Evolutionary conservation across 176 grass and related monocot species (phyloP).

Genomic region (Oryza meyeriana): DNA sequence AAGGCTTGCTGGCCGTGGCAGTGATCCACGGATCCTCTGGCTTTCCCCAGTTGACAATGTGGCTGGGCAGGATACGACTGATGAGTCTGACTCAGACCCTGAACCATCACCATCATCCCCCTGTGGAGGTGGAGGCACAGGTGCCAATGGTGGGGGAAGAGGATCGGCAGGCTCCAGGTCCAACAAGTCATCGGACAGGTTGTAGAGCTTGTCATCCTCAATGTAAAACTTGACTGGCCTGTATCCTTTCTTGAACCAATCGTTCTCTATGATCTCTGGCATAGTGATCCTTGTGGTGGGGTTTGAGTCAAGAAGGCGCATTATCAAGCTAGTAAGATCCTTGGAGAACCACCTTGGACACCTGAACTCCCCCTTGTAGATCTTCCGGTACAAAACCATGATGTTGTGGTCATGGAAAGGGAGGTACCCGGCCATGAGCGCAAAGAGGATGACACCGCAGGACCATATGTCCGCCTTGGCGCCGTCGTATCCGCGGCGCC

Average conservation of each 20-base stretch:
- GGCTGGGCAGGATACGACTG: slow-evolving; percentile 71
- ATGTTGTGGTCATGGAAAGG: slow-evolving; percentile 91
- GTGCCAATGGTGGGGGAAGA: slow-evolving; percentile 29
- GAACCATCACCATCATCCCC: slow-evolving; percentile 57
- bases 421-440: slow-evolving; percentile 91
- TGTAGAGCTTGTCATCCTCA: slow-evolving; percentile 77
- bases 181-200: slow-evolving; percentile 41
- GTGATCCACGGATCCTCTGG: slow-evolving; percentile 27
- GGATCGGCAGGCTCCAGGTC: neutral
- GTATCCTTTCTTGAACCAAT: slow-evolving; percentile 97
- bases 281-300: slow-evolving; percentile 66
- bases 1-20: slow-evolving; percentile 81
- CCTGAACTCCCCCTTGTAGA: slow-evolving; percentile 88
- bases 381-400: slow-evolving; percentile 92
- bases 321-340: slow-evolving; percentile 56
- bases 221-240: slow-evolving; percentile 80
- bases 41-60: slow-evolving; percentile 53
- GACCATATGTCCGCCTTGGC: slow-evolving; percentile 92
- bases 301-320: slow-evolving; percentile 67
- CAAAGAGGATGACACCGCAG: slow-evolving; percentile 93
- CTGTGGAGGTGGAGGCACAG: slow-evolving; percentile 3
- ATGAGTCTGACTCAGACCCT: slow-evolving; percentile 84
- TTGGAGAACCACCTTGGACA: slow-evolving; percentile 95
- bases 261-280: slow-evolving; percentile 75
- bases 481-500: slow-evolving; percentile 73